Percentiles rank a stretch among this genome's conserved stretches.
These are phyloP conservation scores for Magnusiomyces tetraspermus DNA, from an alignment of 1,139 yeast genomes.

Conservation along the genomic window DNA sequence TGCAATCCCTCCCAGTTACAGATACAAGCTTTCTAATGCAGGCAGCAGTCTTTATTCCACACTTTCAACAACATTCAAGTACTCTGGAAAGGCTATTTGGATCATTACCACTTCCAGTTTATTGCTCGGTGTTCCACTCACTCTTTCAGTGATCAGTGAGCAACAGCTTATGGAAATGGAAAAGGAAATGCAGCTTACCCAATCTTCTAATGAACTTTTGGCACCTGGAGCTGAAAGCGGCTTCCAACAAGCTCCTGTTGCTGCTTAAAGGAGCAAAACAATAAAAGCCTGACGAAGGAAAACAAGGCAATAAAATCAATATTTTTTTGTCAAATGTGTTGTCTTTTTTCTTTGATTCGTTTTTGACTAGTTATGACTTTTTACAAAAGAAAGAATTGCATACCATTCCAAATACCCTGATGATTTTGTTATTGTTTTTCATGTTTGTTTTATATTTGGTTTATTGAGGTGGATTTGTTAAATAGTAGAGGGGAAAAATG, in stretches of 20 bases:
- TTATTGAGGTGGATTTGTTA: no score
- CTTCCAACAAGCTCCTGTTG: constrained; percentile 32
- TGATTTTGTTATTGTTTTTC: no score
- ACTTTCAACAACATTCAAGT: constrained; percentile 37
- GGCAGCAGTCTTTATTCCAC: constrained; percentile 28
- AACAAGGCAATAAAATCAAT: no score
- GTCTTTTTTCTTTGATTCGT: no score
- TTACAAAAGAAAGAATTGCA: no score
- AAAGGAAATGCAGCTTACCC: constrained; percentile 80
- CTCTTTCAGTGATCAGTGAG: constrained; percentile 82
- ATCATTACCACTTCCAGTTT: constrained; percentile 72
- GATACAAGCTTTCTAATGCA: constrained; percentile 39
- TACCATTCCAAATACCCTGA: no score
- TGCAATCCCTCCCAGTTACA: constrained; percentile 80
- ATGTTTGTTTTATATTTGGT: no score
- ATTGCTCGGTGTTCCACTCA: constrained; percentile 85
- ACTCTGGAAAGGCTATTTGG: constrained; percentile 77
- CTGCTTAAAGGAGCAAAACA: no score
- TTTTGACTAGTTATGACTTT: no score
- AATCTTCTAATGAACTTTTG: constrained; percentile 68
- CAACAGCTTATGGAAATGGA: constrained; percentile 92
- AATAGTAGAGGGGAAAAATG: no score
- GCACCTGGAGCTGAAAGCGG: constrained; percentile 66
- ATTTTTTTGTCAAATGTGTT: no score
- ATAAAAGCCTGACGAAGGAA: no score